Conservation (phyloP, 2,329 filamentous ascomycete genomes). For the Arthrinium phaeospermum region DNA sequence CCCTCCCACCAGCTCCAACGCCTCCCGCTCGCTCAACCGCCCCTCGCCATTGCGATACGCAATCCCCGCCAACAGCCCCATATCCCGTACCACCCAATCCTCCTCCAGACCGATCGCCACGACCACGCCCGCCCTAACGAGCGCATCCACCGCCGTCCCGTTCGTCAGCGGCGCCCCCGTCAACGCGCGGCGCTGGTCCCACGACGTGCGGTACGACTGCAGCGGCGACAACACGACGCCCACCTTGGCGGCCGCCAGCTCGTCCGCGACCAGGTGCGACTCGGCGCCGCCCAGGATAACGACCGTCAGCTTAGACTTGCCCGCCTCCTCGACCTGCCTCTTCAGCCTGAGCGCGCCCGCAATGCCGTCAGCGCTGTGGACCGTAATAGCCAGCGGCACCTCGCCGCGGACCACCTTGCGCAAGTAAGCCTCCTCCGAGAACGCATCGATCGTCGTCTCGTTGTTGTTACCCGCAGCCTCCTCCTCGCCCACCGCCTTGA, state of each 20-base stretch:
- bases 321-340: constrained; percentile 54
- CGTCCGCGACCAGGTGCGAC: constrained; percentile 62
- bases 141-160: constrained; percentile 63
- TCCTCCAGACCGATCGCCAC: constrained; percentile 65
- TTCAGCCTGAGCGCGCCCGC: constrained; percentile 65
- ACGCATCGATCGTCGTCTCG: constrained; percentile 45
- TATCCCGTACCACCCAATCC: constrained; percentile 66
- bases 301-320: constrained; percentile 48
- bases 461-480: constrained; percentile 31
- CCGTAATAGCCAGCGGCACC: constrained; percentile 61
- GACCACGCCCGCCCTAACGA: constrained; percentile 63
- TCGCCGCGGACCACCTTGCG: constrained; percentile 59
- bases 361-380: constrained; percentile 68
- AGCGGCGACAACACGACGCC: constrained; percentile 66
- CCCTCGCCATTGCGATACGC: constrained; percentile 63
- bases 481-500: constrained; percentile 51
- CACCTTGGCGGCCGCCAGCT: constrained; percentile 61
- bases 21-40: constrained; percentile 57
- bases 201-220: constrained; percentile 58
- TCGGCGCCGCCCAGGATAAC: constrained; percentile 68
- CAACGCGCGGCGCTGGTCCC: constrained; percentile 68
- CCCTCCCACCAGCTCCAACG: constrained; percentile 60
- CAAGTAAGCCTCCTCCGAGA: constrained; percentile 56
- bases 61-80: constrained; percentile 65
- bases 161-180: constrained; percentile 70